Evolutionary conservation across 2,329 filamentous ascomycete genomes (phyloP).

Genomic region (Phaeoacremonium minimum): DNA sequence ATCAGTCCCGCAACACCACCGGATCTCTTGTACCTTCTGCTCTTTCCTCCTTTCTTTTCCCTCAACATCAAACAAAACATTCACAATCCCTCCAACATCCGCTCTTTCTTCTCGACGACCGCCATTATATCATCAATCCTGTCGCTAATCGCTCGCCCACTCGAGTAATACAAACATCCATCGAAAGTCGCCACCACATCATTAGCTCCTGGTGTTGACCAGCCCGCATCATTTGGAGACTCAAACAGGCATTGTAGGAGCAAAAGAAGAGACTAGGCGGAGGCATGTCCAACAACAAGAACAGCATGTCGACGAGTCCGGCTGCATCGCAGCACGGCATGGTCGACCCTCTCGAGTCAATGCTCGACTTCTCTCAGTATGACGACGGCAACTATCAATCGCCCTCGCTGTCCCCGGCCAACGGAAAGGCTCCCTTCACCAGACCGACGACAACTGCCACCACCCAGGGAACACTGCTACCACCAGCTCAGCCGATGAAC

Average conservation of each 20-base stretch:
- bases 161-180: too few species aligned
- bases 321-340: constrained; percentile 27
- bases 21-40: too few species aligned
- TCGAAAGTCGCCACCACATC: too few species aligned
- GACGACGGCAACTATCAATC: constrained; percentile 58
- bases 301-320: constrained; percentile 17
- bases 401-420: constrained; percentile 53
- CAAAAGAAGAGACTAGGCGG: neutral
- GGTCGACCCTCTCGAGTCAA: constrained; percentile 49
- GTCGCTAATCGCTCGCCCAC: too few species aligned
- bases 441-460: constrained; percentile 45
- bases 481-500: constrained; percentile 56
- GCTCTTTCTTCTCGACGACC: neutral
- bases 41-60: neutral
- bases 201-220: too few species aligned
- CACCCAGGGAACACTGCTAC: constrained; percentile 49
- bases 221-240: too few species aligned
- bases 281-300: constrained; percentile 14
- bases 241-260: neutral
- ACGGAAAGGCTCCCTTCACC: constrained; percentile 48
- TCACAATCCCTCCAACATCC: neutral
- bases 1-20: too few species aligned
- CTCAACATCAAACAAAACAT: neutral
- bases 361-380: constrained; percentile 60
- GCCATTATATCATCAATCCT: neutral